These are phyloP conservation scores for Rhododendron henanense DNA, from an alignment of 148 eudicot genomes.

Conservation along the genomic window DNA sequence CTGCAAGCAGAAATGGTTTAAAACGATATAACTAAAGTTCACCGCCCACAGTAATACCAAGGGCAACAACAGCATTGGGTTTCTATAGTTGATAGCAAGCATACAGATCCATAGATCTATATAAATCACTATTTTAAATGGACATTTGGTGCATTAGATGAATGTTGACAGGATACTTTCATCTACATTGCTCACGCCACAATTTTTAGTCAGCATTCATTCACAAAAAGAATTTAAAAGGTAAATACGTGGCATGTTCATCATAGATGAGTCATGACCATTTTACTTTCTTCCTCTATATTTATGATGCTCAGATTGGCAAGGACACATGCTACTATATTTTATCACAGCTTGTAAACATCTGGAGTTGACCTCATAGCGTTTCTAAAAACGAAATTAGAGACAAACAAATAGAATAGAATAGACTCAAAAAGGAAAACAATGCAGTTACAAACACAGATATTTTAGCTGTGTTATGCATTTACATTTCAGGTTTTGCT, in stretches of 20 bases:
- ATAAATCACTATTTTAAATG: background rate
- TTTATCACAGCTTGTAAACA: background rate
- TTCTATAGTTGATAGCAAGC: background rate
- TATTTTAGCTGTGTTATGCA: background rate
- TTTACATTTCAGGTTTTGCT: conserved; percentile 13
- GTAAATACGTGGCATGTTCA: background rate
- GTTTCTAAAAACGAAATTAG: background rate
- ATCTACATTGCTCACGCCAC: background rate
- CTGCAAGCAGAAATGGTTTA: background rate
- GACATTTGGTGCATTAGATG: background rate
- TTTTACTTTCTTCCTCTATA: background rate
- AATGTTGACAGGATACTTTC: background rate
- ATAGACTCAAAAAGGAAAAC: background rate
- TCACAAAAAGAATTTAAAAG: background rate
- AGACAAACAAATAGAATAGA: background rate
- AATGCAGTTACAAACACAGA: background rate
- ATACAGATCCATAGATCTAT: background rate
- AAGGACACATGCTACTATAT: background rate
- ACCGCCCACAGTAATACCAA: background rate
- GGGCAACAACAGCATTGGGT: no score
- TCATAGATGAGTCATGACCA: background rate
- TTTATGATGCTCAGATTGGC: background rate
- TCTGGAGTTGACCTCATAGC: background rate
- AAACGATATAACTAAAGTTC: background rate
- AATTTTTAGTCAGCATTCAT: background rate